Conservation (phyloP, 768 basidiomycete genomes). For the Naganishia friedmannii region DNA sequence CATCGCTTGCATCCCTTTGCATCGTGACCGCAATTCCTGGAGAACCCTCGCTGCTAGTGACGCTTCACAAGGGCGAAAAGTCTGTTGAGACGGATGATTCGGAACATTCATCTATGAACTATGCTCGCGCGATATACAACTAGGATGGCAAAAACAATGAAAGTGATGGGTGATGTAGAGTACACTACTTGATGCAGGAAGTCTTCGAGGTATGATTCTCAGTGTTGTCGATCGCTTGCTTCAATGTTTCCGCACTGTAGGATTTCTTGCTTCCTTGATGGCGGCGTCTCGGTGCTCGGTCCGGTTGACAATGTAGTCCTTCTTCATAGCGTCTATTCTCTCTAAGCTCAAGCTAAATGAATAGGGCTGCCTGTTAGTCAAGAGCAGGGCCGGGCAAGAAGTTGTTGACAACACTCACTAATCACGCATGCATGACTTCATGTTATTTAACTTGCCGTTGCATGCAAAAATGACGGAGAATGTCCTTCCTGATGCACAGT, state of each 20-base stretch:
- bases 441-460: constrained; percentile 18
- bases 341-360: constrained; percentile 23
- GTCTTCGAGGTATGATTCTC: not conserved
- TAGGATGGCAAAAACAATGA: not conserved
- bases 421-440: constrained; percentile 27
- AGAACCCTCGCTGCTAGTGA: not conserved
- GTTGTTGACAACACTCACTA: constrained; percentile 8
- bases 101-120: not conserved
- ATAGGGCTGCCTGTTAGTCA: not conserved
- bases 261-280: constrained; percentile 20
- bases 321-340: constrained; percentile 26
- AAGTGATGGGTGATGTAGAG: not conserved
- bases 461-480: constrained; percentile 25
- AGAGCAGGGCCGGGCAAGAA: not conserved
- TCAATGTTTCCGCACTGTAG: constrained; percentile 15
- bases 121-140: not conserved
- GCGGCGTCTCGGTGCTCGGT: constrained; percentile 16
- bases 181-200: not conserved
- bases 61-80: not conserved
- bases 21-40: not conserved
- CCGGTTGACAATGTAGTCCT: constrained; percentile 26
- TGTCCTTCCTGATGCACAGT: constrained; percentile 27
- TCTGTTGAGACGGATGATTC: not conserved
- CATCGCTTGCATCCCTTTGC: not conserved
- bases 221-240: not conserved